Base-by-base conservation (phyloP, 192 early-diverging fungal genomes). In the Chytriomyces confervae region DNA sequence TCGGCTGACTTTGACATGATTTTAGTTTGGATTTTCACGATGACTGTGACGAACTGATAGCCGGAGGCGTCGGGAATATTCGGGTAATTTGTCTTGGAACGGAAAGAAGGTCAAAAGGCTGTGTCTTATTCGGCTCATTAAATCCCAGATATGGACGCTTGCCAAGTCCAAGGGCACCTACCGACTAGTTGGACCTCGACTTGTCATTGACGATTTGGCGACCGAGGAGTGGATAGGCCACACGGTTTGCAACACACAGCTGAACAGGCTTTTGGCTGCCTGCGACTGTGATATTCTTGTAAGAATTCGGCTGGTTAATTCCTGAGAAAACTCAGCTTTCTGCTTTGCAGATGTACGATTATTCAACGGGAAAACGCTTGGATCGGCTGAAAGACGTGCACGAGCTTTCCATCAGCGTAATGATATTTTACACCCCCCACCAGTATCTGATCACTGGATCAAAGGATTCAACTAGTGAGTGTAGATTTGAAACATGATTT, bases 361-460 rank as follows among this genome's bases (percentile, higher is more conserved):
- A 82, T 61, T 48, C 45, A 9, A 82, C 78, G 24, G 87, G 87
- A 13, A 74, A 75, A 45, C 48, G 83, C 13, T 16, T 87, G 7
- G 82, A 87, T 23, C 65, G 69, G 18, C 9, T 88, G 44, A 11
- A 63, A 6, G 78, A 79, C 16, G 69, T 85, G 2, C 87, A 88
- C 62, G 84, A 82, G 18, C 77, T 82, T 1, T 84, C 86, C 4
- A 87, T 88, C 45, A 82, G 84, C 43, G 83, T 77, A 0, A 81
- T 88, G 83, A 24, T 76, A 7, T 75, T 84, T 45, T 81, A 76
- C 71, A 78, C 74, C 45, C 77, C 75, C 7, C 75, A 83, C 20
- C 82, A 81, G 60, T 85, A 82, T 46, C 77, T 86, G 16, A 81
- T 88, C 36, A 88, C 87, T 9, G 86, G 78, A 47, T 88, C 87